Evolutionary conservation across 169 alveolate species (phyloP).

Genomic region (Babesia caballi): DNA sequence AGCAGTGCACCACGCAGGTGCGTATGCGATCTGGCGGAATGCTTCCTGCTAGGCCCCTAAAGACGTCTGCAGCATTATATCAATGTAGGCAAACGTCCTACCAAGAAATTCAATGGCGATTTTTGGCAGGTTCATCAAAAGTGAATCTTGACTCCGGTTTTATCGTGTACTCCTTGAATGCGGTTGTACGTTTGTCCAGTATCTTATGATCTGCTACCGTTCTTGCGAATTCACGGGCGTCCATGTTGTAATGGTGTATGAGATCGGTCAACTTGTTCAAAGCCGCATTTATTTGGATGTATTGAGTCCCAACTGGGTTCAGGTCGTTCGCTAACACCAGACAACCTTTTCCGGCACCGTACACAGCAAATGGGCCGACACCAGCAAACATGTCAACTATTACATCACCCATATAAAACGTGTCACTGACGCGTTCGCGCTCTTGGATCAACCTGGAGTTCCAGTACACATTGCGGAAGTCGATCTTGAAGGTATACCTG

Average conservation of each 20-base stretch:
- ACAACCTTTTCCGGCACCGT: conserved; percentile 82
- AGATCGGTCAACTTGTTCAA: conserved; percentile 72
- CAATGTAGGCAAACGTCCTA: background rate
- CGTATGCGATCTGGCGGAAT: background rate
- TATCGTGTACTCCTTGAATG: conserved; percentile 28
- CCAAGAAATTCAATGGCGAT: conserved; percentile 85
- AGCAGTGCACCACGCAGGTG: conserved; percentile 38
- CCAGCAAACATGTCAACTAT: conserved; percentile 86
- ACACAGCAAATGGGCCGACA: conserved; percentile 86
- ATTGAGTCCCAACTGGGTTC: conserved; percentile 77
- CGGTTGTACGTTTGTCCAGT: conserved; percentile 37
- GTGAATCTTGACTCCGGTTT: conserved; percentile 48
- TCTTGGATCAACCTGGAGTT: conserved; percentile 81
- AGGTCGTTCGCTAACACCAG: conserved; percentile 86
- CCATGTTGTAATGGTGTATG: conserved; percentile 73
- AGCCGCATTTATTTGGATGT: conserved; percentile 76
- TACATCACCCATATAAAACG: conserved; percentile 51
- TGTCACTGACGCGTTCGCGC: conserved; percentile 69
- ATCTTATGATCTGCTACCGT: background rate
- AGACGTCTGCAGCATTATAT: conserved; percentile 14
- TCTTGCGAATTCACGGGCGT: conserved; percentile 76
- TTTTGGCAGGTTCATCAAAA: conserved; percentile 87
- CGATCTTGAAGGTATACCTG: conserved; percentile 68
- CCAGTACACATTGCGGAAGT: conserved; percentile 81
- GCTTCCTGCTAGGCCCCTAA: conserved; percentile 19